Evolutionary conservation across 2,329 filamentous ascomycete species (phyloP).

Genomic region (Ceratocystis ficicola): DNA sequence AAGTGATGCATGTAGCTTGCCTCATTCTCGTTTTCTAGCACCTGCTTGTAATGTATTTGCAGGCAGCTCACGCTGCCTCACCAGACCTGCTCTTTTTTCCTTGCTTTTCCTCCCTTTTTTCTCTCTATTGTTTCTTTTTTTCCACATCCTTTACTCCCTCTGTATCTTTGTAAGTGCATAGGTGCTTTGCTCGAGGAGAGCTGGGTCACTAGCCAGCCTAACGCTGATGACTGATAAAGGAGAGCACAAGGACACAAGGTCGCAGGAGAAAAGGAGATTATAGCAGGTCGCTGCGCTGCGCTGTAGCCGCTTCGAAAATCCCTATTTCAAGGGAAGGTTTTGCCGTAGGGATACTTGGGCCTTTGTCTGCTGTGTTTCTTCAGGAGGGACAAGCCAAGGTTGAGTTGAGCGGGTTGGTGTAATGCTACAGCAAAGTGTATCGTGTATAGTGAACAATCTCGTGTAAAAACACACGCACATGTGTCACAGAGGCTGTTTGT

Average conservation of each 20-base stretch:
- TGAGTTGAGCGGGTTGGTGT: too few species aligned
- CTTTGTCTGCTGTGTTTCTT: background rate
- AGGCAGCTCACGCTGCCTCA: background rate
- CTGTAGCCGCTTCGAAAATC: slow-evolving; percentile 9
- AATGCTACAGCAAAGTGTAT: background rate
- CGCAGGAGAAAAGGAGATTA: background rate
- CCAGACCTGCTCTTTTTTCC: background rate
- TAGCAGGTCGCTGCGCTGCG: background rate
- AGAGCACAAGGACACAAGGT: background rate
- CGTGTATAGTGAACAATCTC: background rate
- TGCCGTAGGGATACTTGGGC: background rate
- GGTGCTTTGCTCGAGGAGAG: background rate
- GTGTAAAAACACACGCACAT: background rate
- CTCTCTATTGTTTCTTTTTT: too few species aligned
- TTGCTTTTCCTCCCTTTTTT: background rate
- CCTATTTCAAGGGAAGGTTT: slow-evolving; percentile 6
- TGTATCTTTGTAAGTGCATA: too few species aligned
- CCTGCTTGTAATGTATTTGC: too few species aligned
- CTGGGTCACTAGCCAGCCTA: background rate
- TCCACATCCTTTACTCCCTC: background rate
- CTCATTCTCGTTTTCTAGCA: background rate
- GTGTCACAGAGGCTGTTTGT: too few species aligned
- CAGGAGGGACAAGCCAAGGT: background rate
- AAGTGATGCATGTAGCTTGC: background rate
- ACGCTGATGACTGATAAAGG: background rate